Base-by-base conservation (phyloP, 805 yeast species). In the Torulaspora microellipsoides region DNA sequence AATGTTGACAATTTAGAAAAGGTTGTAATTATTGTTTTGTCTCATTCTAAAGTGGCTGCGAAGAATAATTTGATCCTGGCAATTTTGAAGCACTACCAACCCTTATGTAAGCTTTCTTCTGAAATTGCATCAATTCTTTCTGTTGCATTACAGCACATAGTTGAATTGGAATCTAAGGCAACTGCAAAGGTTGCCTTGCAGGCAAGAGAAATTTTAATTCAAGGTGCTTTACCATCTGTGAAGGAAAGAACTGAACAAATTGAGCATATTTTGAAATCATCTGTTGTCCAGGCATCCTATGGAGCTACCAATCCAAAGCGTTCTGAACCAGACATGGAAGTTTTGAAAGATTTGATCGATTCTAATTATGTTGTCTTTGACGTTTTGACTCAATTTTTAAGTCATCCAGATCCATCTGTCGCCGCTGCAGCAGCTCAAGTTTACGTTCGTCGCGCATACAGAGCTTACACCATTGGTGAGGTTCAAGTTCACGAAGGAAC, bases 341-440 rank as follows among this genome's bases (percentile, higher is more conserved):
- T 86, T 46, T 77, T 93, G 55, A 80, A 83, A 52, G 98, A 93
- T 66, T 93, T 93, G 45, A 90, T 93, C 55, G 99, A 93, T 63
- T 90, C 98, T 39, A 90, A 86, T 65, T 95, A 87, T 70, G 87
- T 91, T 47, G 97, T 93, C 14, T 93, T 91, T 65, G 99, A 93
- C 64, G 98, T 95, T 31, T 77, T 93, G 65, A 77, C 95, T 35
- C 97, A 88, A 69, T 93, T 93, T 70, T 79, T 93, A 69, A 79
- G 77, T 43, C 85, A 87, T 55, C 60, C 76, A 10, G 97, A 95
- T 60, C 85, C 84, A 37, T 86, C 87, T 75, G 91, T 93, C 48
- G 85, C 91, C 3, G 78, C 91, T 53, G 98, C 99, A 30, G 98
- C 99, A 30, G 88, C 95, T 36, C 97, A 93, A 69, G 95, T 93